Conservation (phyloP, 2,329 filamentous ascomycete genomes). For the Shiraia bambusicola region DNA sequence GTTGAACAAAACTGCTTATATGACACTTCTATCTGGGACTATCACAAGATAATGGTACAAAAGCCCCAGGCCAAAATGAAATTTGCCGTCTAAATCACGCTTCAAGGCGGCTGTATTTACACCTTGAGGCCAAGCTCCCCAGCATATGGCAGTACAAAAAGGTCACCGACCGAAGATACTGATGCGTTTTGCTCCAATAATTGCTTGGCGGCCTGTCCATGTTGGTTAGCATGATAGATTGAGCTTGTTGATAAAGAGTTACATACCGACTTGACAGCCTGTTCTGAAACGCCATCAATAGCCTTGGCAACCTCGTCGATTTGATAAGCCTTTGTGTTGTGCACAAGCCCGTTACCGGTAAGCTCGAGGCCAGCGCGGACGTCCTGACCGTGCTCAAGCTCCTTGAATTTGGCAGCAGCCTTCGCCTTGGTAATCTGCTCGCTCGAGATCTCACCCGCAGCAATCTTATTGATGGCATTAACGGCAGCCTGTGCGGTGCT, state of each 20-base stretch:
- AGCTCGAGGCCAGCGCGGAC: conserved; percentile 75
- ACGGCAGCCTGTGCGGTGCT: conserved; percentile 74
- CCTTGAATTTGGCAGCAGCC: conserved; percentile 89
- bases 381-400: conserved; percentile 78
- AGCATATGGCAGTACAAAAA: conserved; percentile 86
- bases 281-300: conserved; percentile 77
- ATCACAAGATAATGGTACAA: conserved; percentile 47
- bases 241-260: neutral
- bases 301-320: conserved; percentile 76
- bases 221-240: conserved; percentile 19
- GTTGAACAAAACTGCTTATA: conserved; percentile 38
- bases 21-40: conserved; percentile 45
- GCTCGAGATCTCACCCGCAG: conserved; percentile 71
- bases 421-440: conserved; percentile 91
- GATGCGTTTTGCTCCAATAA: conserved; percentile 86
- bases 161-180: conserved; percentile 86
- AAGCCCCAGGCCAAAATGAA: conserved; percentile 33
- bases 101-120: conserved; percentile 59
- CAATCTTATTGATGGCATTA: conserved; percentile 78
- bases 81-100: conserved; percentile 33
- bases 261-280: conserved; percentile 83
- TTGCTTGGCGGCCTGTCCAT: conserved; percentile 75
- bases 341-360: conserved; percentile 80
- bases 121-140: conserved; percentile 92
- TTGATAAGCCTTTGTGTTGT: conserved; percentile 80